A percentile compares a stretch with the other conserved stretches of the same genome.
These are phyloP conservation scores for Suillus weaverae DNA, from an alignment of 768 basidiomycete species.

Conservation along the genomic window DNA sequence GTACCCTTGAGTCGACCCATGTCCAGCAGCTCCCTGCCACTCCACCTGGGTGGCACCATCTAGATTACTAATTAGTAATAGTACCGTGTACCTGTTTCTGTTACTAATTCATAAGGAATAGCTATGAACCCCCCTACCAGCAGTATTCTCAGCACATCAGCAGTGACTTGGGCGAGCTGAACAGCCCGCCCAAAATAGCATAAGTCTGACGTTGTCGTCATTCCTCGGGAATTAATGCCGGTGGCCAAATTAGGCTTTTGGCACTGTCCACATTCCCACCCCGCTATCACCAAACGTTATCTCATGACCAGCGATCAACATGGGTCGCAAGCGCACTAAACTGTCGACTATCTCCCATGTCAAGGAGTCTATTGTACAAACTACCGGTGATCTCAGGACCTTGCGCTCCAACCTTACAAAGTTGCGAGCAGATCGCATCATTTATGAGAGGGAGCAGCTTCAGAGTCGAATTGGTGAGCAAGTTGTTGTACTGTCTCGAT, in stretches of 20 bases:
- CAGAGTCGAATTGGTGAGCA: background rate
- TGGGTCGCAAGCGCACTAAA: background rate
- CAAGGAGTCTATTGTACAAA: background rate
- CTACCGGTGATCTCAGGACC: background rate
- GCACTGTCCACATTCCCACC: background rate
- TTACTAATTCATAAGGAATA: no score
- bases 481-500: background rate
- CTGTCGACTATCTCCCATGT: background rate
- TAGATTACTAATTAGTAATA: no score
- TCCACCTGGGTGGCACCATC: no score
- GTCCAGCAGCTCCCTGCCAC: no score
- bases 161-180: background rate
- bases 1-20: no score
- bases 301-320: no score
- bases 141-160: background rate
- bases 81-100: no score
- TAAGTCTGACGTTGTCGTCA: background rate
- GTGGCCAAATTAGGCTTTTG: background rate
- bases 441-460: background rate
- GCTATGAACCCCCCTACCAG: background rate
- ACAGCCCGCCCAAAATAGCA: background rate
- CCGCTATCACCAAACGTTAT: background rate
- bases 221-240: background rate
- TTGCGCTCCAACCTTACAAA: background rate
- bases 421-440: background rate